A percentile compares a stretch with the other conserved stretches of the same genome.
These are phyloP conservation scores for Tetragonia tetragonoides DNA, from an alignment of 148 eudicot genomes.

Conservation along the genomic window DNA sequence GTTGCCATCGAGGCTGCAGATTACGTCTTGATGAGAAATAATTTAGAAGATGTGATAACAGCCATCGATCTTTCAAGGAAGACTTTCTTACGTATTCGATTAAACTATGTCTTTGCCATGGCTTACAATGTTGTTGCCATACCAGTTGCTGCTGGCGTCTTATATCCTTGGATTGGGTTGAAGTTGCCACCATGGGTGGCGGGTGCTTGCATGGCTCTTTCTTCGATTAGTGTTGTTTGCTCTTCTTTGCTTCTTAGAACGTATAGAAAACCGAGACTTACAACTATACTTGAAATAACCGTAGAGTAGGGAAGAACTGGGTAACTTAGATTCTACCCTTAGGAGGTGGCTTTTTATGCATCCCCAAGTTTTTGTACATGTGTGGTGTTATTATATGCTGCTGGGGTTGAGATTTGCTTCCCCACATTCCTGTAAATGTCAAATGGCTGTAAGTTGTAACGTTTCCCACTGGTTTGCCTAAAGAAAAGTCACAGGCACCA, in stretches of 20 bases:
- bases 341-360: background rate
- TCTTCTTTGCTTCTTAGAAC: constrained; percentile 87
- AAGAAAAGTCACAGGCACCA: background rate
- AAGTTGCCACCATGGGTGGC: constrained; percentile 95
- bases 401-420: constrained; percentile 7
- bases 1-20: constrained; percentile 97
- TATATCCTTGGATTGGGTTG: constrained; percentile 62
- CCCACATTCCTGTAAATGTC: constrained; percentile 23
- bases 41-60: constrained; percentile 89
- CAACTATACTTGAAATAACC: constrained; percentile 82
- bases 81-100: constrained; percentile 69
- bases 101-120: constrained; percentile 90
- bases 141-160: constrained; percentile 84
- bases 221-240: constrained; percentile 93
- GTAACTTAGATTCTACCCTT: background rate
- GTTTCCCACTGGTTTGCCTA: constrained; percentile 9
- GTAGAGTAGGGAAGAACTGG: constrained; percentile 51
- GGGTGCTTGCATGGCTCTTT: constrained; percentile 97
- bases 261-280: constrained; percentile 82
- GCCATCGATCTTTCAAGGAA: constrained; percentile 96
- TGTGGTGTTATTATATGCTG: background rate
- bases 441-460: constrained; percentile 8
- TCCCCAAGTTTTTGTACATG: constrained; percentile 25
- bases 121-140: constrained; percentile 82
- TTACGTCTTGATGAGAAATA: constrained; percentile 86